Percentiles rank a stretch among this genome's conserved stretches.
These are phyloP conservation scores for Angomonas desouzai DNA, from an alignment of 208 protist genomes.

Conservation along the genomic window DNA sequence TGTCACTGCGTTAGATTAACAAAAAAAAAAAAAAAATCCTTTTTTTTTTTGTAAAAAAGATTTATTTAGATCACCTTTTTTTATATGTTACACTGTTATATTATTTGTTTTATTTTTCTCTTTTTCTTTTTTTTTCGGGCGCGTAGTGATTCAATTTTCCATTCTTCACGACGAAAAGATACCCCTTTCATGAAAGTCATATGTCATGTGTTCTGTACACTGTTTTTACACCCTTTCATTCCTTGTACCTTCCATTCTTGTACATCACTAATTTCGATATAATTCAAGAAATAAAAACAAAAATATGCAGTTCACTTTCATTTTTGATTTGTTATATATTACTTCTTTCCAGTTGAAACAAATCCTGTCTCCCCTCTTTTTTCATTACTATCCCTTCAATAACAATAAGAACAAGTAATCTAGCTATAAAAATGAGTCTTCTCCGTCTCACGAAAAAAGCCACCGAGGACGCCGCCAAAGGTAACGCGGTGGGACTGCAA, in stretches of 20 bases:
- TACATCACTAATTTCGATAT: constrained; percentile 10
- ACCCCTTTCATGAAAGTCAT: no score
- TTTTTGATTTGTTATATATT: neutral
- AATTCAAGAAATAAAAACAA: no score
- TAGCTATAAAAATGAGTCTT: constrained; percentile 11
- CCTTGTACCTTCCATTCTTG: constrained; percentile 5
- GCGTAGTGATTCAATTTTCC: no score
- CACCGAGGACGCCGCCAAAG: neutral
- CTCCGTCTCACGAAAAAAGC: neutral
- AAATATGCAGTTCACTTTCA: constrained; percentile 1
- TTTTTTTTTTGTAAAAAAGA: constrained; percentile 2
- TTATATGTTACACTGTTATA: constrained; percentile 7
- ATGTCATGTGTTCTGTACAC: constrained; percentile 9
- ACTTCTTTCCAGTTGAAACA: neutral
- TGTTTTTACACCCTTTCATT: constrained; percentile 9
- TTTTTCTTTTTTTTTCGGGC: no score
- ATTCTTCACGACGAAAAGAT: no score
- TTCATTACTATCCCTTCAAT: neutral
- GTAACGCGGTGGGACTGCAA: constrained; percentile 12
- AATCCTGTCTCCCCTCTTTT: neutral
- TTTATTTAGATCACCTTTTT: neutral
- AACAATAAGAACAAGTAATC: neutral
- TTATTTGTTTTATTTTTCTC: constrained; percentile 7
- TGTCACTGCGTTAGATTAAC: neutral
- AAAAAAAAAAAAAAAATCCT: neutral